A percentile compares a stretch with the other conserved stretches of the same genome.
Conservation (phyloP, 148 eudicot genomes). For the Arctostaphylos glauca region DNA sequence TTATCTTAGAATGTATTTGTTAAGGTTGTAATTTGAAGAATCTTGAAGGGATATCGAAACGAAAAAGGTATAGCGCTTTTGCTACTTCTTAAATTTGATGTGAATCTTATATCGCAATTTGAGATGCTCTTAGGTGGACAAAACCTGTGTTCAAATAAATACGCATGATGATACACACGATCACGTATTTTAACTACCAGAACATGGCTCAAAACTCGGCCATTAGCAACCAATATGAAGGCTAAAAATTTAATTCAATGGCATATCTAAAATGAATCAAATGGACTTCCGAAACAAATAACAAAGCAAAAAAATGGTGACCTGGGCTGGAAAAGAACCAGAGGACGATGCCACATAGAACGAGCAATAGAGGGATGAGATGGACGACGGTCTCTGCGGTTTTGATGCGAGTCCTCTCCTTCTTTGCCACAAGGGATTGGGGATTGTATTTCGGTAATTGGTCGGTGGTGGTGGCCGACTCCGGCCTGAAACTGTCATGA, state of each 20-base stretch:
- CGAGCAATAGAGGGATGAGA: conserved; percentile 62
- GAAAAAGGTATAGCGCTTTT: too few relatives aligned
- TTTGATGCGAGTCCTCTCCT: conserved; percentile 53
- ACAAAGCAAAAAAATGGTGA: neutral
- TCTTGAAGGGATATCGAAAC: too few relatives aligned
- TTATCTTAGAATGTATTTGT: too few relatives aligned
- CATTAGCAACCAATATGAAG: too few relatives aligned
- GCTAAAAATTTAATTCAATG: too few relatives aligned
- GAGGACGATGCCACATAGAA: conserved; percentile 54
- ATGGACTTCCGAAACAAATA: neutral
- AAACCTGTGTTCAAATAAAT: neutral
- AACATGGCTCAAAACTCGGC: neutral
- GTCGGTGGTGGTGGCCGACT: conserved; percentile 1
- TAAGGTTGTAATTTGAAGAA: too few relatives aligned
- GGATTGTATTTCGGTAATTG: conserved; percentile 54
- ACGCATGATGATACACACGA: neutral
- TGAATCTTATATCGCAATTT: too few relatives aligned
- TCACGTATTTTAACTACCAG: neutral
- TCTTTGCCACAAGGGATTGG: conserved; percentile 41
- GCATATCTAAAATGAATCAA: neutral
- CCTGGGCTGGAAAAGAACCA: conserved; percentile 79
- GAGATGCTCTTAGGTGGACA: neutral
- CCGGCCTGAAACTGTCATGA: conserved; percentile 19
- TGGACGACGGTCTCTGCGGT: conserved; percentile 67
- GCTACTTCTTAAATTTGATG: too few relatives aligned